Percentiles rank a stretch among this genome's conserved stretches.
Evolutionary conservation across 306 rosid genomes (phyloP).

Genomic region (Mimosa pudica): DNA sequence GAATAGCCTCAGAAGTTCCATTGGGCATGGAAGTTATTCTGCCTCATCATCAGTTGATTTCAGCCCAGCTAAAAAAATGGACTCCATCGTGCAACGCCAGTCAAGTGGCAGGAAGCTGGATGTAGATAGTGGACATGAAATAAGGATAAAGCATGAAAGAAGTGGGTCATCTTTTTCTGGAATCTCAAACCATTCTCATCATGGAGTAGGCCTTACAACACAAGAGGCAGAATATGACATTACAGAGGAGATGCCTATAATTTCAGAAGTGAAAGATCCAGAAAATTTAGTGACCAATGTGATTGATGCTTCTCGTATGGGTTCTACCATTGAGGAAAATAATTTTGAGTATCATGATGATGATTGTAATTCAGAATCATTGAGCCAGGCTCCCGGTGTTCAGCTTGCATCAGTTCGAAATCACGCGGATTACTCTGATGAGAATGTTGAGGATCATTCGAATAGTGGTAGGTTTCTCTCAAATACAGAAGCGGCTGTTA

Average conservation of each 20-base stretch:
- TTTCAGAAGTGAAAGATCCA: constrained; percentile 45
- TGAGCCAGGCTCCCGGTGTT: constrained; percentile 36
- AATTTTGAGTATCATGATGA: constrained; percentile 38
- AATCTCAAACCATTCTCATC: constrained; percentile 42
- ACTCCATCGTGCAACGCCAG: constrained; percentile 61
- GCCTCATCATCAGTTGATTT: constrained; percentile 77
- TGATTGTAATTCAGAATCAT: constrained; percentile 45
- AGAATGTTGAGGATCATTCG: constrained; percentile 39
- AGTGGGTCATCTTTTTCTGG: constrained; percentile 51
- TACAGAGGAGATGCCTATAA: constrained; percentile 34
- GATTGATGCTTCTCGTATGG: constrained; percentile 40
- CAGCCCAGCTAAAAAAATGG: constrained; percentile 57
- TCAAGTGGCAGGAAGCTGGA: constrained; percentile 62
- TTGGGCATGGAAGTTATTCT: constrained; percentile 72
- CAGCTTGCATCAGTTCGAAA: constrained; percentile 36
- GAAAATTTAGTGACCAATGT: constrained; percentile 49
- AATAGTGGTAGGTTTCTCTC: constrained; percentile 36
- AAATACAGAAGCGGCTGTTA: constrained; percentile 45
- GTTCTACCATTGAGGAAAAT: constrained; percentile 44
- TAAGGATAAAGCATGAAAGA: constrained; percentile 46
- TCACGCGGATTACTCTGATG: constrained; percentile 35
- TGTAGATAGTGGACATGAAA: constrained; percentile 53
- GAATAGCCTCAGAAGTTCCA: constrained; percentile 69
- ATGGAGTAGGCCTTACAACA: constrained; percentile 42
- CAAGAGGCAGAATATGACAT: constrained; percentile 44